Base-by-base conservation (phyloP, 176 grass and related monocot species). In the Alloteropsis semialata region DNA sequence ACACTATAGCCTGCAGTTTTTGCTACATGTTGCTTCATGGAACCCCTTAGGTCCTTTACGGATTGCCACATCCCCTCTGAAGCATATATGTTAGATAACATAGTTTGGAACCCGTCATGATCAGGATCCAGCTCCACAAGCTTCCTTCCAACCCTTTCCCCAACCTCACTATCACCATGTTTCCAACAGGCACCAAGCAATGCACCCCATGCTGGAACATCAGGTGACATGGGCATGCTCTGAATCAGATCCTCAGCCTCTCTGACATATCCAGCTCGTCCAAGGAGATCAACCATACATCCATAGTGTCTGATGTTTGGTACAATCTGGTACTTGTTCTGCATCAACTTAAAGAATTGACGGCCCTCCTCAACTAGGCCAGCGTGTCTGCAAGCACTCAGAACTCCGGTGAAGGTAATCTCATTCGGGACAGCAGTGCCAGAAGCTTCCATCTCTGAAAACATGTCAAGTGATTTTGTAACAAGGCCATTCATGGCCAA, bases 271-370 rank as follows among this genome's bases (percentile, higher is more conserved):
- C 94, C 94, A 77, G 88, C 95, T 86, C 84, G 90, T 64, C 95
- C 90, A 84, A 98, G 74, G 50, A 98, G 92, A 95, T 98, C 95
- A 51, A 98, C 84, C 92, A 98, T 95, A 88, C 96, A 98, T 82
- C 92, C 86, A 45, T 87, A 98, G 69, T 98, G 90, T 80, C 83
- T 91, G 73, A 84, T 91, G 80, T 98, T 95, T 27, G 92, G 90
- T 76, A 58, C 13, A 76, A 98, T 95, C 71, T 67, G 77, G 82
- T 98, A 93, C 67, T 84, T 88, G 42, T 88, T 34, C 65, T 79
- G 84, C 95, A 98, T 98, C 65, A 90, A 84, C 18, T 89, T 81
- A 81, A 98, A 96, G 84, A 91, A 90, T 24, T 79, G 85, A 10
- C 82, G 88, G 30, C 92, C 92, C 82, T 93, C 86, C 76, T 91